phyloP scores from a whole-genome alignment of 1,139 yeast species.

The Sporopachydermia cereana region DNA sequence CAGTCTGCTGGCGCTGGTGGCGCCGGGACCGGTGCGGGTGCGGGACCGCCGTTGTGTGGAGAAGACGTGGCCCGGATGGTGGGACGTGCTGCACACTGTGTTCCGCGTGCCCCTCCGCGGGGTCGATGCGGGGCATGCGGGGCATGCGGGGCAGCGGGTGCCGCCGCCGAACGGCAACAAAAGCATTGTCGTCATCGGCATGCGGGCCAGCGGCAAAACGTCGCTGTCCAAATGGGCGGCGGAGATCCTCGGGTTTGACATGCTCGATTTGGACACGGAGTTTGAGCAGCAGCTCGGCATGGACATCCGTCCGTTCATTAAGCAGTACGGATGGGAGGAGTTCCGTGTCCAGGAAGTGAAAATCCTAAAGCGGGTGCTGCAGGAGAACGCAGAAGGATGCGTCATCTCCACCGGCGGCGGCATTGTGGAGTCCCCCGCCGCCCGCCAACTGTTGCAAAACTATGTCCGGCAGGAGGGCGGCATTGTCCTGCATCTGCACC shows the following conservation, averaged over 20 bases:
- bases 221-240: slow-evolving; percentile 80
- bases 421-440: slow-evolving; percentile 65
- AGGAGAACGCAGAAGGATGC: slow-evolving; percentile 39
- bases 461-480: slow-evolving; percentile 47
- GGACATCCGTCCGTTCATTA: slow-evolving; percentile 58
- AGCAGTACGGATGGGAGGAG: slow-evolving; percentile 70
- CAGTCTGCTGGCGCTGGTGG: slow-evolving; percentile 61
- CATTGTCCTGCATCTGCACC: slow-evolving; percentile 79
- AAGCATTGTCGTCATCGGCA: slow-evolving; percentile 80
- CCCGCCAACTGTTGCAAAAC: slow-evolving; percentile 48
- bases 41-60: slow-evolving; percentile 88
- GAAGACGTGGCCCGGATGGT: slow-evolving; percentile 99
- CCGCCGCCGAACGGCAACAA: slow-evolving; percentile 29
- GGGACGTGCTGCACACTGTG: slow-evolving; percentile 76
- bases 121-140: slow-evolving; percentile 30
- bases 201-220: slow-evolving; percentile 97
- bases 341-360: slow-evolving; percentile 64
- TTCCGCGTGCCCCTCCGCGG: slow-evolving; percentile 65
- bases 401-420: slow-evolving; percentile 97
- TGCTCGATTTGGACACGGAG: slow-evolving; percentile 66
- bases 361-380: slow-evolving; percentile 42
- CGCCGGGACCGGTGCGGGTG: slow-evolving; percentile 47
- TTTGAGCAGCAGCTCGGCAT: slow-evolving; percentile 45
- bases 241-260: slow-evolving; percentile 52
- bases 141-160: slow-evolving; percentile 12